These are phyloP conservation scores for Myriosclerotinia curreyana DNA, from an alignment of 2,329 filamentous ascomycete genomes.

Conservation along the genomic window DNA sequence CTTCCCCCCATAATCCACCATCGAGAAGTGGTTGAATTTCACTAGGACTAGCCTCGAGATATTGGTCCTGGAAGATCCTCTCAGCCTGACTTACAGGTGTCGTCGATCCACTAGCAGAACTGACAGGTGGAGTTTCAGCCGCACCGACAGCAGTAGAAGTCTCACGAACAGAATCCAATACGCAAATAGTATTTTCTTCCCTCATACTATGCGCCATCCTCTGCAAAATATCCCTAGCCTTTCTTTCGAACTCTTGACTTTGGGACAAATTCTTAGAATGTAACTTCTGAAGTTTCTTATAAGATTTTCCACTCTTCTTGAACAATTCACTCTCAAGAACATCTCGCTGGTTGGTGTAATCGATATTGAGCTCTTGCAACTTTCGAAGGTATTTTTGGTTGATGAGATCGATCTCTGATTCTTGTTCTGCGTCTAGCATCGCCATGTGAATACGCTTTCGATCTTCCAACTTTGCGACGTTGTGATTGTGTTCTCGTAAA, in stretches of 20 bases:
- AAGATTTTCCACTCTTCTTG: background rate
- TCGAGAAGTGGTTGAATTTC: background rate
- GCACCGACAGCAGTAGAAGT: background rate
- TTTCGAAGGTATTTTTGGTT: background rate
- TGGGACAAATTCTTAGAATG: background rate
- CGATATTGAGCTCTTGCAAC: background rate
- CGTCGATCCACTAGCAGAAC: background rate
- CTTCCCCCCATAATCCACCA: too few species aligned
- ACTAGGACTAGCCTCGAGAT: background rate
- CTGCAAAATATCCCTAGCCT: background rate
- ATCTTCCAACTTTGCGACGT: background rate
- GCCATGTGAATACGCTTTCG: background rate
- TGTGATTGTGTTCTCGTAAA: background rate
- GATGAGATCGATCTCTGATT: background rate
- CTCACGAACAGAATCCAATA: background rate
- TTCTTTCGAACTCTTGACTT: background rate
- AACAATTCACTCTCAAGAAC: background rate
- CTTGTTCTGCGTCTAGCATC: background rate
- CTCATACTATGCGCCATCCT: background rate
- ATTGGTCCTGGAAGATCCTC: background rate
- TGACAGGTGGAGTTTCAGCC: background rate
- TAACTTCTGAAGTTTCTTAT: background rate
- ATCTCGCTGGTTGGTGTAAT: background rate
- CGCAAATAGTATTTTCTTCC: background rate
- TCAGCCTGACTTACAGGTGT: background rate